A percentile compares a stretch with the other conserved stretches of the same genome.
Conservation (phyloP, 2,329 filamentous ascomycete genomes). For the Geoglossum cookeanum region DNA sequence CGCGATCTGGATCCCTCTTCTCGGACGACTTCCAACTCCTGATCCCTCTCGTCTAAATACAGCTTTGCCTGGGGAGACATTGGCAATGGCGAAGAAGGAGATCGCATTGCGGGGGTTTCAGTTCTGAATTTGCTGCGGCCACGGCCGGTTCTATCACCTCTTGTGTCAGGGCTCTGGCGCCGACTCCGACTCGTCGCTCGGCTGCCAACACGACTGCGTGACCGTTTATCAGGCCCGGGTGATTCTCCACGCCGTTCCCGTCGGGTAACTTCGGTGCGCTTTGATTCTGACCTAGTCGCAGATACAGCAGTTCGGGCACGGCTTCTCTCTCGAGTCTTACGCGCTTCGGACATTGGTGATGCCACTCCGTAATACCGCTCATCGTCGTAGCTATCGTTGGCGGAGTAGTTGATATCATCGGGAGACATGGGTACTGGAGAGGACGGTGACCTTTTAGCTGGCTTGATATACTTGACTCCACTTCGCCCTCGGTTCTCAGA, state of each 20-base stretch:
- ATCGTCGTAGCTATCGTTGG: conserved; percentile 25
- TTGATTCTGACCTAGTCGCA: conserved; percentile 21
- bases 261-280: conserved; percentile 13
- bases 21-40: conserved; percentile 15
- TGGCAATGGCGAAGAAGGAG: conserved; percentile 64
- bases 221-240: neutral
- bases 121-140: conserved; percentile 38
- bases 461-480: conserved; percentile 46
- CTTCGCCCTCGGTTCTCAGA: conserved; percentile 55
- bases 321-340: conserved; percentile 4
- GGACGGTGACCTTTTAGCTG: conserved; percentile 70
- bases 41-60: conserved; percentile 47
- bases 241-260: neutral
- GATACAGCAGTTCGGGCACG: conserved; percentile 5
- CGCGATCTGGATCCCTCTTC: conserved; percentile 26
- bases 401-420: conserved; percentile 43
- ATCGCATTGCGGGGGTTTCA: conserved; percentile 26
- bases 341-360: conserved; percentile 15
- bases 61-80: conserved; percentile 42
- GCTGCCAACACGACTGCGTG: conserved; percentile 8
- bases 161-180: conserved; percentile 29
- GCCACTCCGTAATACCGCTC: conserved; percentile 23
- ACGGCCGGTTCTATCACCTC: conserved; percentile 26
- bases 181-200: conserved; percentile 16
- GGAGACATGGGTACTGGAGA: conserved; percentile 91